A percentile compares a stretch with the other conserved stretches of the same genome.
phyloP scores from a whole-genome alignment of 73 alveolate genomes.

The Tetrahymena thermophila region DNA sequence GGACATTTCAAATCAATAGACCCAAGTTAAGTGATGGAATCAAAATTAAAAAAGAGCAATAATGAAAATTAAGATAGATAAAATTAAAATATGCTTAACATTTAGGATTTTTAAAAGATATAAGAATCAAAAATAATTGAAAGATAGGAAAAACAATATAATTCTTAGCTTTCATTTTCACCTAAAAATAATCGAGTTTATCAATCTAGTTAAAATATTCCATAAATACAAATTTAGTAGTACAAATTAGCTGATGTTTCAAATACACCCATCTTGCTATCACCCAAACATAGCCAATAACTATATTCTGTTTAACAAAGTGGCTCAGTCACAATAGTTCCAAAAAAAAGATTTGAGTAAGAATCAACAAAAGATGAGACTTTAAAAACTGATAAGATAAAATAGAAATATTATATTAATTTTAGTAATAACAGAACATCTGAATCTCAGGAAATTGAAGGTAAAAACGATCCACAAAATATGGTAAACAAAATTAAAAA shows the following conservation, averaged over 20 bases:
- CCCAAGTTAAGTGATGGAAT: not conserved
- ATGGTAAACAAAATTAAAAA: not conserved
- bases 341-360: not conserved
- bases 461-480: not conserved
- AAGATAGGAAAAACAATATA: not conserved
- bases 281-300: not conserved
- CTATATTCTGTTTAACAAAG: not conserved
- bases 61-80: not conserved
- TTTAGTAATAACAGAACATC: not conserved
- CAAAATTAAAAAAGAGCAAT: not conserved
- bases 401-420: not conserved
- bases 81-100: no score
- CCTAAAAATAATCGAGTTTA: not conserved
- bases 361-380: not conserved
- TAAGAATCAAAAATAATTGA: not conserved
- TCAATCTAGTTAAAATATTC: not conserved
- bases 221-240: not conserved
- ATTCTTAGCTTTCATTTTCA: not conserved
- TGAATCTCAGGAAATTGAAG: not conserved
- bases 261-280: not conserved
- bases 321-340: not conserved
- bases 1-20: not conserved
- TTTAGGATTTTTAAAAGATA: not conserved
- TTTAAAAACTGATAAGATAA: not conserved
- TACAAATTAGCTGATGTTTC: not conserved